Evolutionary conservation across 495 filamentous ascomycete genomes (phyloP).

Genomic region (Clohesyomyces aquaticus): DNA sequence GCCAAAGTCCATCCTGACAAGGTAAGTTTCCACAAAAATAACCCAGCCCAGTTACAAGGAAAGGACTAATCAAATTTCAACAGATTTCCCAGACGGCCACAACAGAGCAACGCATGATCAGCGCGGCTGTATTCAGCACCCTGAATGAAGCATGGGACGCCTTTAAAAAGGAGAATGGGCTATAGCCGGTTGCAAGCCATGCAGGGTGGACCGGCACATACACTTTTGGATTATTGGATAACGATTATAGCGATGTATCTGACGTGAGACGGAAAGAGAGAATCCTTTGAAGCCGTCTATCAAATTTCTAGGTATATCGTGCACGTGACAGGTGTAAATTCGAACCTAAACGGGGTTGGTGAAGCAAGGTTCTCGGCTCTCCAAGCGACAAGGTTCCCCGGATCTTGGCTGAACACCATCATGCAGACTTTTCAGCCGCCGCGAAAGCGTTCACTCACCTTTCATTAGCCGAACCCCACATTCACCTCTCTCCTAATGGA

Average conservation of each 20-base stretch:
- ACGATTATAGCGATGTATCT: neutral
- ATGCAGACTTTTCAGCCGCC: conserved; percentile 6
- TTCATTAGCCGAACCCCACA: neutral
- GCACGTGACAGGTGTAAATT: neutral
- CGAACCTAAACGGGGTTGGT: neutral
- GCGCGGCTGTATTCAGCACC: conserved; percentile 84
- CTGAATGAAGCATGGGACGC: conserved; percentile 99
- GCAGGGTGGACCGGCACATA: neutral
- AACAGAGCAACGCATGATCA: conserved; percentile 95
- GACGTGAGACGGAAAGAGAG: neutral
- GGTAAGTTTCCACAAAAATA: conserved; percentile 62
- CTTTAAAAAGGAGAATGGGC: conserved; percentile 86
- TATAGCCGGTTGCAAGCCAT: conserved; percentile 50
- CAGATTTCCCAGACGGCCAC: conserved; percentile 85
- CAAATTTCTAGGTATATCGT: neutral
- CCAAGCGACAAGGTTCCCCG: neutral
- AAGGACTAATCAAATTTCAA: conserved; percentile 4
- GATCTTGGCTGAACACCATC: neutral
- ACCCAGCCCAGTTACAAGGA: too few species aligned
- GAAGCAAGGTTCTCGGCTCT: too few species aligned
- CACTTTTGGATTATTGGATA: conserved; percentile 1
- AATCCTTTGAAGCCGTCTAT: neutral
- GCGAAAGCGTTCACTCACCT: neutral
- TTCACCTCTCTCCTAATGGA: too few species aligned
- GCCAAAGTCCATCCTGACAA: conserved; percentile 98